These are phyloP conservation scores for Apiospora pterosperma DNA, from an alignment of 2,329 filamentous ascomycete genomes.

Conservation along the genomic window DNA sequence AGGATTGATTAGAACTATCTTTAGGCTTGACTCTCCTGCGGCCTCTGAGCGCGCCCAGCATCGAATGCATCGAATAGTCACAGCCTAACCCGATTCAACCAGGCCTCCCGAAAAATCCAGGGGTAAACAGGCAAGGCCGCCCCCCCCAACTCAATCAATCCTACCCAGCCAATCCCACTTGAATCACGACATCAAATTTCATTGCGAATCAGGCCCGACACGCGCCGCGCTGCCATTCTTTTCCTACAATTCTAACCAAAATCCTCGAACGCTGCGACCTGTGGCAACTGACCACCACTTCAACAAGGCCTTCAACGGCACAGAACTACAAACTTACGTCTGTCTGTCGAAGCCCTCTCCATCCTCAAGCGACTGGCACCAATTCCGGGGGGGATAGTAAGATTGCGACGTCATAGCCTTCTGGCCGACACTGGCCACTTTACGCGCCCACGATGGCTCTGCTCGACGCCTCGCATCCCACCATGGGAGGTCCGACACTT, in stretches of 20 bases:
- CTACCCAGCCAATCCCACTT: slow-evolving; percentile 4
- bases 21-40: not conserved
- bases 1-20: not conserved
- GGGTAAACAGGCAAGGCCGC: not conserved
- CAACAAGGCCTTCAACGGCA: slow-evolving; percentile 3
- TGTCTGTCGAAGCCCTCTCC: not conserved
- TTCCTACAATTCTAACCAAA: not conserved
- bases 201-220: not conserved
- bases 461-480: slow-evolving; percentile 33
- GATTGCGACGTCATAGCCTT: slow-evolving; percentile 1
- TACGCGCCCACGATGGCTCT: slow-evolving; percentile 34
- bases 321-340: not conserved
- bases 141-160: not conserved
- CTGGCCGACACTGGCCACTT: slow-evolving; percentile 9
- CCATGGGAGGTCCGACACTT: slow-evolving; percentile 39
- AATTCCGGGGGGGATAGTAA: slow-evolving; percentile 4
- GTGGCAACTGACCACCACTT: not conserved
- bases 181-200: slow-evolving; percentile 5
- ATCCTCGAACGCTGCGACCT: not conserved
- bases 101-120: not conserved
- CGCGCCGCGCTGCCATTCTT: not conserved
- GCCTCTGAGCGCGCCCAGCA: not conserved
- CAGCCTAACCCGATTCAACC: not conserved
- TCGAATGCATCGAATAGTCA: not conserved
- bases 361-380: not conserved